Conservation (phyloP, 768 basidiomycete genomes). For the Gelatoporia subvermispora region DNA sequence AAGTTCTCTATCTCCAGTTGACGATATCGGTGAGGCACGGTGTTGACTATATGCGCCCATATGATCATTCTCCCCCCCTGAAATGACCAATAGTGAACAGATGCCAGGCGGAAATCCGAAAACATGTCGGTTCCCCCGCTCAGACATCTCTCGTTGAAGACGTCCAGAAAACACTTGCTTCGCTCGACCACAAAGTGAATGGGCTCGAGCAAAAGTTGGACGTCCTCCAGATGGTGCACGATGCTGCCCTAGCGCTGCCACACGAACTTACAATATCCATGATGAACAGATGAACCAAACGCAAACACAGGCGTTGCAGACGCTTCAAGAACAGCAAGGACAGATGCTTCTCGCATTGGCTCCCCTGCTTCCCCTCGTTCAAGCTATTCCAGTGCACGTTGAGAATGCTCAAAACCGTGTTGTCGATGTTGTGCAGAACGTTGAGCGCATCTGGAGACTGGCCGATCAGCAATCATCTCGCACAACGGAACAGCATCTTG, state of each 20-base stretch:
- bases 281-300: constrained; percentile 18
- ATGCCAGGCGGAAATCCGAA: constrained; percentile 57
- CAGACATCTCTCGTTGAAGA: constrained; percentile 31
- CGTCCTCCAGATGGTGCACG: constrained; percentile 17
- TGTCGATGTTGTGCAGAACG: constrained; percentile 6
- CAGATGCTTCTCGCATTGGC: constrained; percentile 49
- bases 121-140: constrained; percentile 50
- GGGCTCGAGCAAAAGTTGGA: constrained; percentile 22
- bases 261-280: not conserved
- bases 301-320: constrained; percentile 52
- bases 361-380: constrained; percentile 58
- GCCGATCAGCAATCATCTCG: not conserved
- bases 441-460: not conserved
- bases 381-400: constrained; percentile 55
- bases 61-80: constrained; percentile 7
- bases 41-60: constrained; percentile 17
- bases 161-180: constrained; percentile 11
- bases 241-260: not conserved
- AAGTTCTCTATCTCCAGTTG: too few species aligned
- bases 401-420: constrained; percentile 27
- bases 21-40: too few species aligned
- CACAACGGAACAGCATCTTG: not conserved
- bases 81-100: constrained; percentile 44
- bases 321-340: constrained; percentile 58
- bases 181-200: constrained; percentile 12